phyloP scores from a whole-genome alignment of 345 rosid genomes.

The Alliaria petiolata region DNA sequence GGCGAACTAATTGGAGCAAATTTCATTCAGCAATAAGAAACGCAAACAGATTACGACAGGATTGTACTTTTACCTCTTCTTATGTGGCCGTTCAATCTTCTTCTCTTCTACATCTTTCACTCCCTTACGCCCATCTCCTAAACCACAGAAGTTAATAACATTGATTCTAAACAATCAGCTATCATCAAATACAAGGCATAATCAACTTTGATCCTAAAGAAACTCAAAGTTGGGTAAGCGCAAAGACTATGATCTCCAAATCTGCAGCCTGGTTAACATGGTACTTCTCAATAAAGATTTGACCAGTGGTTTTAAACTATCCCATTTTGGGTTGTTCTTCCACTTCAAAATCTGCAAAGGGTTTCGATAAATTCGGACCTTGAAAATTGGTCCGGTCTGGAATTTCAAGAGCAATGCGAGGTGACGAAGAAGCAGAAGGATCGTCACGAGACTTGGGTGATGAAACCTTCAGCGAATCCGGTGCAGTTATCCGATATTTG shows the following conservation, averaged over 20 bases:
- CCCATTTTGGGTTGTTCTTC: constrained; percentile 67
- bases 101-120: constrained; percentile 33
- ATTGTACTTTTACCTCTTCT: constrained; percentile 39
- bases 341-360: constrained; percentile 58
- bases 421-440: background rate
- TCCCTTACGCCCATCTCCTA: constrained; percentile 33
- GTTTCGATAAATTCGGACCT: background rate
- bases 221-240: constrained; percentile 53
- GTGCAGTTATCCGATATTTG: background rate
- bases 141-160: background rate
- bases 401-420: background rate
- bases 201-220: too few species aligned
- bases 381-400: background rate
- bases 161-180: background rate
- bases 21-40: too few species aligned
- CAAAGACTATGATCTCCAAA: constrained; percentile 53
- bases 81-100: constrained; percentile 16
- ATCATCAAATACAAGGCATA: background rate
- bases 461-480: background rate
- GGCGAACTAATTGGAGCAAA: background rate
- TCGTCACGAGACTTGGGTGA: background rate
- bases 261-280: constrained; percentile 58
- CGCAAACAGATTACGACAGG: background rate
- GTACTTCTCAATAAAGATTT: constrained; percentile 79
- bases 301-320: constrained; percentile 58